Percentiles rank a stretch among this genome's conserved stretches.
phyloP scores from a whole-genome alignment of 176 grass and related monocot species.

The Thinopyrum elongatum region DNA sequence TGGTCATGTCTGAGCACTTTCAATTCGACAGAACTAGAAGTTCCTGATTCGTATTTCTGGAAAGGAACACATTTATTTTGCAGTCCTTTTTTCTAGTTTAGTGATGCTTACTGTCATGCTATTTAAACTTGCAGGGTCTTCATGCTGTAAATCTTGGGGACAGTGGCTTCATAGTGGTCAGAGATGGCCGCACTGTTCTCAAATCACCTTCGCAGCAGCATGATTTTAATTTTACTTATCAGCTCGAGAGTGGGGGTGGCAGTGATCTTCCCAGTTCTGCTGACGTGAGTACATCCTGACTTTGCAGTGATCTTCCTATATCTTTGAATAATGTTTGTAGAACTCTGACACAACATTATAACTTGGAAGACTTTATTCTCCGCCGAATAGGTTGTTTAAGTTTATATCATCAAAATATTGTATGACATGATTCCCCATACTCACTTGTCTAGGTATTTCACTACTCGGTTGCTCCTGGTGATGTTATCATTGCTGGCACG shows the following conservation, averaged over 20 bases:
- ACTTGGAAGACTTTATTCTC: neutral
- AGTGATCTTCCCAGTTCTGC: constrained; percentile 97
- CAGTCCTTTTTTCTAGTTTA: neutral
- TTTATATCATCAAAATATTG: neutral
- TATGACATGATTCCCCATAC: neutral
- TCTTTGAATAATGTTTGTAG: neutral
- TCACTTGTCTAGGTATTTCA: constrained; percentile 59
- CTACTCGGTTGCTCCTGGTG: constrained; percentile 61
- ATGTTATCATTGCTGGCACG: constrained; percentile 90
- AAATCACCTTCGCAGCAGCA: constrained; percentile 93
- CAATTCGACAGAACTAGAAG: neutral
- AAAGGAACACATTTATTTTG: neutral
- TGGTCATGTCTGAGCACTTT: neutral
- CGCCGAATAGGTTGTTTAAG: neutral
- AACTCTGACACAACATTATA: neutral
- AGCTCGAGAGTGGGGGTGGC: constrained; percentile 92
- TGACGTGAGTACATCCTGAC: constrained; percentile 55
- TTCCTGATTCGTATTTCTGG: neutral
- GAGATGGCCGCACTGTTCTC: constrained; percentile 83
- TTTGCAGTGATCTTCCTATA: neutral
- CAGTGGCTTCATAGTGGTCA: constrained; percentile 88
- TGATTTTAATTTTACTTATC: constrained; percentile 99
- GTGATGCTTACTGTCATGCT: neutral
- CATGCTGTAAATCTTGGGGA: constrained; percentile 94
- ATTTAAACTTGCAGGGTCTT: constrained; percentile 54